phyloP scores from a whole-genome alignment of 225 moss, liverwort and hornwort species.

The Physcomitrellopsis africana region DNA sequence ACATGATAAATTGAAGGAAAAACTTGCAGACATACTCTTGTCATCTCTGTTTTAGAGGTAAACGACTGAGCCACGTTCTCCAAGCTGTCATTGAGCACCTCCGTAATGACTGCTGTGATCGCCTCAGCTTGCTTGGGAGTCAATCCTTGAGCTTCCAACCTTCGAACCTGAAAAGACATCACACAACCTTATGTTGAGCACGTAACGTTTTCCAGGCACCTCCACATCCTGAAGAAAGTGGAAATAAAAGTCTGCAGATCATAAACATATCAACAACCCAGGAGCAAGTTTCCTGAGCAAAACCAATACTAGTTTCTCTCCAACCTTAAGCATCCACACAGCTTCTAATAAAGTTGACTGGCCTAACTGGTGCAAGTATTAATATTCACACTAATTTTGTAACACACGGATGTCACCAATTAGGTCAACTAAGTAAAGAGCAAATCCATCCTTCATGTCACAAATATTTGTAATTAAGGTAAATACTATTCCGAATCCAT shows the following conservation, averaged over 20 bases:
- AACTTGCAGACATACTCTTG: constrained; percentile 48
- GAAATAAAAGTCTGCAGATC: neutral
- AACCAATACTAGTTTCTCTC: neutral
- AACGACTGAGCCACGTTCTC: constrained; percentile 74
- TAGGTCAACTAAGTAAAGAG: neutral
- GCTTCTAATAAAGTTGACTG: neutral
- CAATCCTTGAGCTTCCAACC: constrained; percentile 72
- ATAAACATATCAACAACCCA: neutral
- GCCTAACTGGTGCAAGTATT: neutral
- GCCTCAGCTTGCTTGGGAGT: constrained; percentile 73
- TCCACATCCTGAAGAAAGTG: neutral
- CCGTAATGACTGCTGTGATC: constrained; percentile 73
- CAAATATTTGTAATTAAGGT: neutral
- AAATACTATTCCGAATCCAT: neutral
- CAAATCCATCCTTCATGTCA: neutral
- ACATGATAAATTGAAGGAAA: no score
- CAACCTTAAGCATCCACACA: neutral
- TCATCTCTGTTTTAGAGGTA: constrained; percentile 68
- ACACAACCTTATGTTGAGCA: neutral
- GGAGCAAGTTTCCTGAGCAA: neutral
- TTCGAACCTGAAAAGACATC: constrained; percentile 48
- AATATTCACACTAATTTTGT: neutral
- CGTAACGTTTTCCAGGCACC: neutral
- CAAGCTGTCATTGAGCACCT: constrained; percentile 76
- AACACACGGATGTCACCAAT: neutral